Base-by-base conservation (phyloP, 305 asterid genomes). In the Fraxinus xanthoxyloides region DNA sequence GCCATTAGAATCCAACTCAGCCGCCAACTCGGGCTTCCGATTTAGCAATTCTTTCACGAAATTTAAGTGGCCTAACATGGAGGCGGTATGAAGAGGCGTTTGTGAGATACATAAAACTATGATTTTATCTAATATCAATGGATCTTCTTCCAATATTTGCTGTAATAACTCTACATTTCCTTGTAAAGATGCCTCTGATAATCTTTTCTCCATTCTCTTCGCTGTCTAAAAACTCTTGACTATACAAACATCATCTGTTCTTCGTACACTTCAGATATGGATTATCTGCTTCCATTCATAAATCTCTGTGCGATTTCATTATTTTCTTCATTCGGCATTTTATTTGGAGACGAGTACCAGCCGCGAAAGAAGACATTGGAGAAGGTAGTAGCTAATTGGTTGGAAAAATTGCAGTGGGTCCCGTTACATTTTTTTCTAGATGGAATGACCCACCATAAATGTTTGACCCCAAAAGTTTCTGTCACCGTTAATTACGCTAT, bases 1-100 rank as follows among this genome's bases (percentile, higher is more conserved):
- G 17, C 88, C 87, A n/a, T 43, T 46, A 7, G 89, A 87, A 83
- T 89, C 88, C 84, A 87, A 65, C 85, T 87, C 88, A 48, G 85
- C 59, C 30, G 84, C 85, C 67, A 88, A 59, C 84, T 86, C 86
- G 70, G 91, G 87, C 56, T 75, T 72, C 69, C 84, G 84, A 30
- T 36, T 34, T 15, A 82, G 65, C 19, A 80, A 8, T 19, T 76
- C 73, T 23, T 32, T 76, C 77, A 80, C 78, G 69, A 85, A 85
- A 13, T 3, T 26, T 36, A 82, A 79, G 86, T 82, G 85, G 84
- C 85, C 88, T 15, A 85, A 80, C 77, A 76, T 63, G 26, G 84
- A 77, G 61, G 82, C 82, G 4, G 77, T 72, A 84, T 79, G 86
- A 76, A 89, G 83, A 34, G 89, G 90, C 12, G 90, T 84, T 43